A percentile compares a stretch with the other conserved stretches of the same genome.
phyloP scores from a whole-genome alignment of 257 asterid genomes.

The Solanum lycopersicoides region DNA sequence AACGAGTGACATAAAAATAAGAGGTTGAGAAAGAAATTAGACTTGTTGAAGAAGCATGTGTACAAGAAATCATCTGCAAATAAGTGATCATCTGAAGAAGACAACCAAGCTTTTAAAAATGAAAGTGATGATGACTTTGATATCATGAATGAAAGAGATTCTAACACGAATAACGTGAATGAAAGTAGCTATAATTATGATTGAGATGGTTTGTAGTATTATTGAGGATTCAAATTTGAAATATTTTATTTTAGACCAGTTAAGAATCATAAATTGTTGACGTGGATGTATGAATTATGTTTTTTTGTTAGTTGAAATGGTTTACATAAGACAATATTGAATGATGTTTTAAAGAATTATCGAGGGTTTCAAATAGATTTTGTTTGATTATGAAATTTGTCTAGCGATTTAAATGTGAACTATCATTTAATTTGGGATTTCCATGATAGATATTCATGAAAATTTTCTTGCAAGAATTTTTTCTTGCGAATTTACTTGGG shows the following conservation, averaged over 20 bases:
- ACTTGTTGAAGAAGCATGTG: too few relatives aligned
- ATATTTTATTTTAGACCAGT: neutral
- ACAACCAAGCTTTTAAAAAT: neutral
- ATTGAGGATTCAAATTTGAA: neutral
- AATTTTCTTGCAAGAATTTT: neutral
- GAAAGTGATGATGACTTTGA: neutral
- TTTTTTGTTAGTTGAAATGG: too few relatives aligned
- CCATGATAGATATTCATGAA: neutral
- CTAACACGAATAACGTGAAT: neutral
- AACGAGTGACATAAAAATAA: too few relatives aligned
- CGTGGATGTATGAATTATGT: too few relatives aligned
- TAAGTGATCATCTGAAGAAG: too few relatives aligned
- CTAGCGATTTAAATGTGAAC: neutral
- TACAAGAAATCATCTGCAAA: too few relatives aligned
- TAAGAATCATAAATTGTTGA: too few relatives aligned
- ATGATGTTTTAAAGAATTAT: neutral
- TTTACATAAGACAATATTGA: too few relatives aligned
- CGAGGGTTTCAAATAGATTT: neutral
- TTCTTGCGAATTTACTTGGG: neutral
- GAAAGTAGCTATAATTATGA: too few relatives aligned
- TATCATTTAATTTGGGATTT: neutral
- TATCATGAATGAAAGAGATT: neutral
- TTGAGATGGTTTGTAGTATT: neutral
- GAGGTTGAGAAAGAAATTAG: too few relatives aligned
- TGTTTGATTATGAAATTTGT: neutral